Base-by-base conservation (phyloP, 192 early-diverging fungal species). In the Coemansia sp. region DNA sequence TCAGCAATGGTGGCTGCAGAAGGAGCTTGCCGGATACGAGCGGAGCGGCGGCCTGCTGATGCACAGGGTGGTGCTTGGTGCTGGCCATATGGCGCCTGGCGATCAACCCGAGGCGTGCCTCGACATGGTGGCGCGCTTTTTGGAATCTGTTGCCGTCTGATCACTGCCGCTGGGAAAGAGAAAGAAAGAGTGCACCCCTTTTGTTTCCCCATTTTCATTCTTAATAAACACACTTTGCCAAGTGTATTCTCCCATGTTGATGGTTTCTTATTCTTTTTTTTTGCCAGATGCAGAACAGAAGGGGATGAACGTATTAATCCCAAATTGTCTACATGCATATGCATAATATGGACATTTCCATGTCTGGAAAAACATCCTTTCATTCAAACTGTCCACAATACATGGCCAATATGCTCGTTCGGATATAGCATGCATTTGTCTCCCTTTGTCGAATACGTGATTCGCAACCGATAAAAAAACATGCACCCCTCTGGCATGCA, bases 71-170 rank as follows among this genome's bases (percentile, higher is more conserved):
- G 23, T 94, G 10, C 60, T 91, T 54, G 69, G 82, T n/a, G 89
- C 89, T 2, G 92, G 92, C 0, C 92, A 94, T 68, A 68, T 91
- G 66, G 83, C 84, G 3, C 88, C 89, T 2, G 85, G 83, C 45
- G 90, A 94, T 75, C 85, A 89, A 56, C 80, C 75, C 0, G 55
- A 71, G 53, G 72, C 61, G 17, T 81, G 78, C 37, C 62, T 68
- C 54, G 59, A 72, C 19, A 75, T 81, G 72, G 66, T 71, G 2
- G 20, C 67, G 48, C 64, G 57, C 48, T 71, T 75, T 74, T 62
- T 71, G 25, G 34, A 27, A n/a, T 55, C 23, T 10, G 27, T 53
- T 15, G 40, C 14, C 29, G 19, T 15, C 29, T 10, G n/a, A n/a
- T n/a, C n/a, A n/a, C n/a, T n/a, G n/a, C n/a, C n/a, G n/a, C n/a